Conservation (phyloP, 306 rosid genomes). For the Medicago arabica region DNA sequence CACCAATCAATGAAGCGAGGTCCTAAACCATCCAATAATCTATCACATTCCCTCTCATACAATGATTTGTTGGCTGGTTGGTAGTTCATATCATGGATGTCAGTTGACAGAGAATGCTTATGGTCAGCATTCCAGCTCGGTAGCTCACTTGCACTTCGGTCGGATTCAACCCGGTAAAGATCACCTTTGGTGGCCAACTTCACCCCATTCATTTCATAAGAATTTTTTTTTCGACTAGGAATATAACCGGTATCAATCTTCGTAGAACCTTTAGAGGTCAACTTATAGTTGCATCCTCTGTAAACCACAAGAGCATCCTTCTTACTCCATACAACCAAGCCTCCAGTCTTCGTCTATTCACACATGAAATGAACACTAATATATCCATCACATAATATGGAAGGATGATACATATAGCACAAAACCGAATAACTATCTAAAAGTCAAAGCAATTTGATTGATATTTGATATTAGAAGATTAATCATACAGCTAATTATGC, state of each 20-base stretch:
- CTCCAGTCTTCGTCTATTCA: constrained; percentile 80
- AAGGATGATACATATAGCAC: constrained; percentile 1
- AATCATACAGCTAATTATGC: not conserved
- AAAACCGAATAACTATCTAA: constrained; percentile 29
- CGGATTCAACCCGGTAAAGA: constrained; percentile 27
- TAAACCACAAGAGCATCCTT: constrained; percentile 73
- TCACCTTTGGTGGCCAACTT: constrained; percentile 38
- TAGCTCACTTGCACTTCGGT: constrained; percentile 40
- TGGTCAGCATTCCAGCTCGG: constrained; percentile 31
- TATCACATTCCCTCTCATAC: constrained; percentile 83
- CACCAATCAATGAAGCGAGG: constrained; percentile 96
- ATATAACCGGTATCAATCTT: constrained; percentile 39
- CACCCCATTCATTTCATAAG: constrained; percentile 35
- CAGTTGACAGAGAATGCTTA: constrained; percentile 37
- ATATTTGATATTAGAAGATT: constrained; percentile 5
- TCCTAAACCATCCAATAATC: constrained; percentile 81
- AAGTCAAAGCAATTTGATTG: constrained; percentile 14
- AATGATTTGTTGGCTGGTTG: constrained; percentile 55
- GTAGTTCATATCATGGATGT: constrained; percentile 36
- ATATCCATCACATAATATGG: constrained; percentile 35
- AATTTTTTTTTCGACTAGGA: constrained; percentile 35
- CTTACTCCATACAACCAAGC: constrained; percentile 80
- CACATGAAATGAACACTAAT: constrained; percentile 38
- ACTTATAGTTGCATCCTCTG: constrained; percentile 60
- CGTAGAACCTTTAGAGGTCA: constrained; percentile 38